Base-by-base conservation (phyloP, 495 filamentous ascomycete species). In the Monascus purpureus region DNA sequence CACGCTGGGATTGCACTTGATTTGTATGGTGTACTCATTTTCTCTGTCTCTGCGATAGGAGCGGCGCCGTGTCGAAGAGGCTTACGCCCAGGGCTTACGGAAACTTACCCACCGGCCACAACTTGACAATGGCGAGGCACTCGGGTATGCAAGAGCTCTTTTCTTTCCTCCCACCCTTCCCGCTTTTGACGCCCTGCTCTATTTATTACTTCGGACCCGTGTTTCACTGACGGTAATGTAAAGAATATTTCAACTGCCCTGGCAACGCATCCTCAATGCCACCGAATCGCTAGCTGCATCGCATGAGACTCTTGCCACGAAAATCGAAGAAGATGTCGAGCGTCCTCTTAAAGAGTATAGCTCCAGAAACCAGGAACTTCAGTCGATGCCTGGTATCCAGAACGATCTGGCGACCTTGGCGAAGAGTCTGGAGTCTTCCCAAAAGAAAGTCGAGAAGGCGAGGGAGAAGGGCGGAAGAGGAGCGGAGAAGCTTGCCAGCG, bases 251-350 rank as follows among this genome's bases (percentile, higher is more conserved):
- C 76, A 83, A 42, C 57, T 73, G 36, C 86, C 92, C 57, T 99
- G 92, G 92, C 75, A 82, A 50, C 88, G 77, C 49, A 90, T 99
- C 41, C 61, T 93, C 39, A 68, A 69, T 45, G 76, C 86, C 29
- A 81, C 77, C 35, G 79, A 87, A 34, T 55, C 76, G 25, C 69
- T 93, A 36, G 87, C 92, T 18, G 64, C 78, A 28, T 85, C 90
- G 13, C 92, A 96, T 59, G 73, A 80, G 44, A 65, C 72, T 13
- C 77, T 95, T 32, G 81, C 86, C 24, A 67, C 75, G 38, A 81
- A 80, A 46, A 82, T 96, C 56, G 87, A 94, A 40, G 70, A 77
- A 33, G 92, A 96, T 52, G 84, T 94, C 29, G 92, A 96, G 54
- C 70, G 68, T 17, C 80, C 92, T 1, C 60, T 99, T 25, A 77